Evolutionary conservation across 1,139 yeast genomes (phyloP), one percentile per base, ranked within the genome.

Genomic region (Entelexis sorbosivorans): DNA sequence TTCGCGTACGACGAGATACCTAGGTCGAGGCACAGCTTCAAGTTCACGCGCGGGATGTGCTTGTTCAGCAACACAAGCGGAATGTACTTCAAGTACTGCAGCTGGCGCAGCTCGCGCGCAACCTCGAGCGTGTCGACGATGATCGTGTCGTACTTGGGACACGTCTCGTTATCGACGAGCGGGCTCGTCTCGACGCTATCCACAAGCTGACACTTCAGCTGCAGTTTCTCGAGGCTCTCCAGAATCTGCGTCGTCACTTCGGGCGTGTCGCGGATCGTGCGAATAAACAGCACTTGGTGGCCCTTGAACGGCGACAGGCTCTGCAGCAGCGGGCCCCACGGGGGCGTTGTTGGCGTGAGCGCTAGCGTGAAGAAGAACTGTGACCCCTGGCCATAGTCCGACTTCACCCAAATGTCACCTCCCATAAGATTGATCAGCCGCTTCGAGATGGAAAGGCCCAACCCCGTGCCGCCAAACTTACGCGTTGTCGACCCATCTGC

Each of bases 401-500:
- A 82, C 32, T 84, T 78, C 38, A 85, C 95, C 94, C 94, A 84
- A 56, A 85, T 85, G 58, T 83, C 89, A 49, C 74, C 95, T 44
- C 95, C 95, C 95, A 86, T 85, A 55, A 86, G 73, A 62, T 84
- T 89, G 64, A 86, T 85, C 60, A 86, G 74, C 61, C 86, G 87
- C 65, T 84, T 84, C 8, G 95, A 86, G 66, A 86, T 86, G 1
- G 94, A 83, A 53, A 86, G 73, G 26, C 95, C 95, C 48, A 86
- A 73, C 55, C 91, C 91, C 10, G 95, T 86, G 65, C 95, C 95
- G 64, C 95, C 95, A 65, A 86, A 86, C 66, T 84, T 84, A 64
- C 95, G 76, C 1, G 95, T 86, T 0, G 95, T 85, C 2, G 94
- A 84, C 48, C 95, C 95, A 69, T 86, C 95, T 3, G 95, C 95